Evolutionary conservation across 2,329 filamentous ascomycete species (phyloP).

Genomic region (Chaetothyriales sp.): DNA sequence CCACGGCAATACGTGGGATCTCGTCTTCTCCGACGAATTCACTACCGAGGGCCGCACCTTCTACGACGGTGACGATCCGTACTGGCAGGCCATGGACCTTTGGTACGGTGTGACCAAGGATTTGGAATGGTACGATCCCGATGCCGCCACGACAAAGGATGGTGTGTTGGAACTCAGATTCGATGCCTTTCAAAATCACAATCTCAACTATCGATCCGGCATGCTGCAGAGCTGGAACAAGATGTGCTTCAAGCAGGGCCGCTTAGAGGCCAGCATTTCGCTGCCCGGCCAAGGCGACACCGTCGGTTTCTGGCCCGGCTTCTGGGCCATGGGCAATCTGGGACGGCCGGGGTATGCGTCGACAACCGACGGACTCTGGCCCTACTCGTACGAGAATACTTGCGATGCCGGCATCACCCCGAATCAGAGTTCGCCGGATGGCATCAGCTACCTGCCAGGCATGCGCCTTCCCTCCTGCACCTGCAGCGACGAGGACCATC

Average conservation of each 20-base stretch:
- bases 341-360: conserved; percentile 55
- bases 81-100: conserved; percentile 52
- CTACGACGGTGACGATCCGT: conserved; percentile 57
- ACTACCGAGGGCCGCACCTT: conserved; percentile 54
- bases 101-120: conserved; percentile 62
- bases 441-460: conserved; percentile 53
- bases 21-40: conserved; percentile 64
- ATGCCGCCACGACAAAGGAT: conserved; percentile 48
- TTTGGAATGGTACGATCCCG: conserved; percentile 60
- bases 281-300: conserved; percentile 53
- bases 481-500: conserved; percentile 51
- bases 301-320: conserved; percentile 60
- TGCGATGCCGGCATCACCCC: conserved; percentile 59
- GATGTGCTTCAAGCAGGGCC: conserved; percentile 57
- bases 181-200: conserved; percentile 51
- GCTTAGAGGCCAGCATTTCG: conserved; percentile 56
- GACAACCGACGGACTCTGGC: conserved; percentile 61
- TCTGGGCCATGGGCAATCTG: conserved; percentile 64
- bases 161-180: conserved; percentile 52
- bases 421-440: conserved; percentile 56
- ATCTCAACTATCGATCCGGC: conserved; percentile 54
- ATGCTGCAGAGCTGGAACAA: conserved; percentile 66
- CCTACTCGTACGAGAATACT: conserved; percentile 55
- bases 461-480: conserved; percentile 59
- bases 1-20: conserved; percentile 47